These are phyloP conservation scores for Ogataea dorogensis DNA, from an alignment of 805 yeast species.

Conservation along the genomic window DNA sequence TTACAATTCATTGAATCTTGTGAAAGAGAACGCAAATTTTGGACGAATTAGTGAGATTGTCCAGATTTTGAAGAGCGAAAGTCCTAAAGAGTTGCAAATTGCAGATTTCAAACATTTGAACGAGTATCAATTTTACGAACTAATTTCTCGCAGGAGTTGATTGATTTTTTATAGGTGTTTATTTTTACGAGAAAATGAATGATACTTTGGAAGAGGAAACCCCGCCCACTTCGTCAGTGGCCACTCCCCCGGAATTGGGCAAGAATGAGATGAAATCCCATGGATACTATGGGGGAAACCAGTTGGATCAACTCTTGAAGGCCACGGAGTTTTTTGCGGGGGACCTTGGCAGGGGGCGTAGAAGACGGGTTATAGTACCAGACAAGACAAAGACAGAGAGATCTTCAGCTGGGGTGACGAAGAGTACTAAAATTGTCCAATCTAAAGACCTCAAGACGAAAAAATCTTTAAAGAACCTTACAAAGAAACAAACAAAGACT, in stretches of 20 bases:
- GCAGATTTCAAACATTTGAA: slow-evolving; percentile 7
- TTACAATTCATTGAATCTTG: slow-evolving; percentile 28
- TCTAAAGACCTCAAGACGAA: background rate
- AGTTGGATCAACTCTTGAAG: slow-evolving; percentile 21
- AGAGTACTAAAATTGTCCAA: background rate
- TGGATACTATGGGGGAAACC: slow-evolving; percentile 21
- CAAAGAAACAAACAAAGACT: background rate
- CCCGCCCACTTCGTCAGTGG: slow-evolving; percentile 8
- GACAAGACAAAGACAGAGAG: too few species aligned
- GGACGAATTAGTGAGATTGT: slow-evolving; percentile 22
- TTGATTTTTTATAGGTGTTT: background rate
- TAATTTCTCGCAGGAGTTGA: slow-evolving; percentile 9
- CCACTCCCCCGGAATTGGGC: slow-evolving; percentile 6
- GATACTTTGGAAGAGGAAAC: slow-evolving; percentile 2
- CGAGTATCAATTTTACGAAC: slow-evolving; percentile 16
- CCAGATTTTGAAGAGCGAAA: slow-evolving; percentile 11
- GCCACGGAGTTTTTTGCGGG: slow-evolving; percentile 29
- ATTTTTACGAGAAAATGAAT: background rate
- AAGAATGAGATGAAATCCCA: slow-evolving; percentile 3
- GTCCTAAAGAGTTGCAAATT: background rate
- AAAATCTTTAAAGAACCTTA: background rate
- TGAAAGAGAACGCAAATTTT: slow-evolving; percentile 23
- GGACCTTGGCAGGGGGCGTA: background rate
- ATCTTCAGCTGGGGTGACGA: too few species aligned
- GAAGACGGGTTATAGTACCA: too few species aligned